Conservation (phyloP, 192 early-diverging fungal genomes). For the Ramicandelaber brevisporus region DNA sequence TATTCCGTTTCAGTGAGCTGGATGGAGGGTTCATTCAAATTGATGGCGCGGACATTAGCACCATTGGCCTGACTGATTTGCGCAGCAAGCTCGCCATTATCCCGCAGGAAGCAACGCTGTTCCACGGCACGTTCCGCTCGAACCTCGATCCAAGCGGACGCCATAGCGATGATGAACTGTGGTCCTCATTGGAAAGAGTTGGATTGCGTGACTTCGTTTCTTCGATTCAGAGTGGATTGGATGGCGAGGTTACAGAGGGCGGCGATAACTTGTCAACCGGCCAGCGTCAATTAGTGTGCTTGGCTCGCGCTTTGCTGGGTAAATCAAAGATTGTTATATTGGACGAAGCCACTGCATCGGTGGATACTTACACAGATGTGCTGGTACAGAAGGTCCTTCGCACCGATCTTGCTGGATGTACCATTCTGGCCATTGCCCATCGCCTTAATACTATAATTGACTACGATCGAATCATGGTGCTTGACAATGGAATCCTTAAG, state of each 20-base stretch:
- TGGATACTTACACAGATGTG: conserved; percentile 60
- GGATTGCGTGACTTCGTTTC: conserved; percentile 3
- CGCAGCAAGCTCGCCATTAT: conserved; percentile 53
- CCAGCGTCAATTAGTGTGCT: conserved; percentile 60
- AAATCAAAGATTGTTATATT: conserved; percentile 36
- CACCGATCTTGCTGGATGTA: conserved; percentile 26
- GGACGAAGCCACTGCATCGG: conserved; percentile 55
- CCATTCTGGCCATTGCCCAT: conserved; percentile 50
- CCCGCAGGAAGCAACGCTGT: conserved; percentile 33
- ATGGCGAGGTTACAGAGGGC: conserved; percentile 10
- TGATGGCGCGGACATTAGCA: conserved; percentile 42
- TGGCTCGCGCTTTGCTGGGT: conserved; percentile 57
- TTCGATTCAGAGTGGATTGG: neutral
- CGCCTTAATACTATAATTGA: conserved; percentile 38
- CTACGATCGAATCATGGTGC: conserved; percentile 37
- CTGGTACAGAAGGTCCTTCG: conserved; percentile 49
- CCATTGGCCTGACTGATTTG: conserved; percentile 42
- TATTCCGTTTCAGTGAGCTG: conserved; percentile 62
- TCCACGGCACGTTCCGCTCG: conserved; percentile 25
- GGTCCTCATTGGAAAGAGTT: conserved; percentile 27
- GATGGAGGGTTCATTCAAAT: conserved; percentile 34
- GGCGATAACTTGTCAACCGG: conserved; percentile 61
- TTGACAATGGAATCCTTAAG: conserved; percentile 26
- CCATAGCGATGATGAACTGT: conserved; percentile 34
- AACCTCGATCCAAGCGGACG: conserved; percentile 69